phyloP scores from a whole-genome alignment of 2,329 filamentous ascomycete genomes.

The Allantophomopsis cytisporea region DNA sequence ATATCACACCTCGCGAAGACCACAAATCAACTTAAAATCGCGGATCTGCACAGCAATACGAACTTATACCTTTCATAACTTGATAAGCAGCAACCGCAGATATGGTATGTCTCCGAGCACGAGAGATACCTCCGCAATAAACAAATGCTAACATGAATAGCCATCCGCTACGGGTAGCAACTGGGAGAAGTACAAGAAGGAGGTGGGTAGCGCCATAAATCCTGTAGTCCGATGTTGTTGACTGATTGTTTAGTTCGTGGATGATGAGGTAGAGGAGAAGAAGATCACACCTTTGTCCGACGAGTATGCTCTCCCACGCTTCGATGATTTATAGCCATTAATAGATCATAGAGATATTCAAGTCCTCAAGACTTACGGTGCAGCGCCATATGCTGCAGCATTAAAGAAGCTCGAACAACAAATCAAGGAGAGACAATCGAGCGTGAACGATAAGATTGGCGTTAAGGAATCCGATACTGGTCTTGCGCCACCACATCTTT shows the following conservation, averaged over 20 bases:
- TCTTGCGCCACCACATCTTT: slow-evolving; percentile 93
- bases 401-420: slow-evolving; percentile 97
- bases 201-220: slow-evolving; percentile 13
- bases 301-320: slow-evolving; percentile 50
- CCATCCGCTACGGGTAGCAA: slow-evolving; percentile 84
- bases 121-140: no score
- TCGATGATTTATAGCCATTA: slow-evolving; percentile 13
- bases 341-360: slow-evolving; percentile 71
- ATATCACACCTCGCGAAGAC: slow-evolving; percentile 21
- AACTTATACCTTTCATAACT: no score
- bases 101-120: no score
- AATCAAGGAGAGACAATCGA: slow-evolving; percentile 98
- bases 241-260: slow-evolving; percentile 44
- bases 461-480: slow-evolving; percentile 97
- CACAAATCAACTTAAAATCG: no score
- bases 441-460: slow-evolving; percentile 97
- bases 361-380: slow-evolving; percentile 97
- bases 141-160: slow-evolving; percentile 17
- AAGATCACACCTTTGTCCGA: slow-evolving; percentile 96
- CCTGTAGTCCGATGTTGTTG: no score
- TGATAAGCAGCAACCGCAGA: no score
- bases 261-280: slow-evolving; percentile 97
- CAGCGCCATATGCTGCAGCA: slow-evolving; percentile 84
- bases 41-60: no score
- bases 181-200: slow-evolving; percentile 99